Percentiles rank a stretch among this genome's conserved stretches.
phyloP scores from a whole-genome alignment of 2,329 filamentous ascomycete species.

The Lasiodiplodia theobromae region DNA sequence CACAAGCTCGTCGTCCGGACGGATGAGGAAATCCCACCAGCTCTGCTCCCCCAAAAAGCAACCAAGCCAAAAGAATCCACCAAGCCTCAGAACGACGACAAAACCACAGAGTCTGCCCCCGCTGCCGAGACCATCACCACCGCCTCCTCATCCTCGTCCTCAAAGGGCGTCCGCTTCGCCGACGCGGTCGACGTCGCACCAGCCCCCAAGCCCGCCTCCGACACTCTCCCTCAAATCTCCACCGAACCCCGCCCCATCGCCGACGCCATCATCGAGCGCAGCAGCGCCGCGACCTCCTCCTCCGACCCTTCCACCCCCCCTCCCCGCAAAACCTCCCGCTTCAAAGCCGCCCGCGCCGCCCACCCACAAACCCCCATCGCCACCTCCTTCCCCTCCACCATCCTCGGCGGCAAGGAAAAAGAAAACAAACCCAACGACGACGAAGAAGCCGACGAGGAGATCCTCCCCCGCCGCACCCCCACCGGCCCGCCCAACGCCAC shows the following conservation, averaged over 20 bases:
- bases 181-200: slow-evolving; percentile 74
- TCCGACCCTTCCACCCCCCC: slow-evolving; percentile 31
- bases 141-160: background rate
- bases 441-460: slow-evolving; percentile 16
- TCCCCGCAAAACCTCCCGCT: slow-evolving; percentile 45
- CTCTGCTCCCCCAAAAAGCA: slow-evolving; percentile 14
- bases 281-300: slow-evolving; percentile 8
- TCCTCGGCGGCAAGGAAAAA: background rate
- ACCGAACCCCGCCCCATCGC: slow-evolving; percentile 39
- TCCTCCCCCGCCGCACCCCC: slow-evolving; percentile 41
- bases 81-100: slow-evolving; percentile 31
- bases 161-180: slow-evolving; percentile 84
- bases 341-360: slow-evolving; percentile 44
- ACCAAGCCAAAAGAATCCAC: slow-evolving; percentile 10
- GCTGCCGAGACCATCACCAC: slow-evolving; percentile 35
- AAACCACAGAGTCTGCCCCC: slow-evolving; percentile 46
- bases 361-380: slow-evolving; percentile 24
- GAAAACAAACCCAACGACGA: background rate
- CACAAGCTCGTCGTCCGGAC: slow-evolving; percentile 21
- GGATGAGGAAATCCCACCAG: slow-evolving; percentile 22
- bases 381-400: background rate
- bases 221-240: background rate
- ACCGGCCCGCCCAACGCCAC: slow-evolving; percentile 55
- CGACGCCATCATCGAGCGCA: slow-evolving; percentile 45
- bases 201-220: slow-evolving; percentile 34